phyloP scores from a whole-genome alignment of 106 monocot genomes.

The Apostasia shenzhenica region DNA sequence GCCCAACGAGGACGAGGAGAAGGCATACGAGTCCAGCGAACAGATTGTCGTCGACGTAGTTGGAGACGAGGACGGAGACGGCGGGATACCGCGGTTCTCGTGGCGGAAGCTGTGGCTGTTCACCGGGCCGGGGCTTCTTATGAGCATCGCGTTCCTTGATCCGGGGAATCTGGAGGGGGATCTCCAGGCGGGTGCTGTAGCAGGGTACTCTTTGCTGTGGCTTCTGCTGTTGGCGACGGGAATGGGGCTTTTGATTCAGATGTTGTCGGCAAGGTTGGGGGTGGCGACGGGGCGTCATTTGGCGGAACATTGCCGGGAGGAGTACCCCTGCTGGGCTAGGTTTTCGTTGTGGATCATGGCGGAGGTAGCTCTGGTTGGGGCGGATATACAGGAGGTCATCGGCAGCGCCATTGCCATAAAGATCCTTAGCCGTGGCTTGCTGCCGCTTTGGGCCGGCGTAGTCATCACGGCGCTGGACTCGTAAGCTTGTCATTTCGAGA shows the following conservation, averaged over 20 bases:
- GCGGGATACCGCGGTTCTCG: constrained; percentile 35
- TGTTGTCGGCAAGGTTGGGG: constrained; percentile 57
- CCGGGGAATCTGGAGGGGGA: constrained; percentile 80
- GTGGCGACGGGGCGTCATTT: constrained; percentile 64
- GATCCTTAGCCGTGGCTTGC: constrained; percentile 48
- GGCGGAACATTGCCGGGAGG: constrained; percentile 74
- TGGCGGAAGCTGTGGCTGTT: constrained; percentile 70
- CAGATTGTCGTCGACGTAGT: constrained; percentile 31
- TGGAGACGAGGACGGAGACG: constrained; percentile 3
- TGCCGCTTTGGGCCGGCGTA: constrained; percentile 66
- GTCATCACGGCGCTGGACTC: constrained; percentile 66
- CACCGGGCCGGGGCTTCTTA: constrained; percentile 69
- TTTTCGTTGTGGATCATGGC: constrained; percentile 63
- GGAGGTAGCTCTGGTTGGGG: constrained; percentile 65
- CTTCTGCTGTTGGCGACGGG: constrained; percentile 60
- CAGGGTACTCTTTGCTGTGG: constrained; percentile 69
- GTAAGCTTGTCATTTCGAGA: constrained; percentile 19
- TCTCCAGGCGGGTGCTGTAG: constrained; percentile 65
- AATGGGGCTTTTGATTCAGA: constrained; percentile 65
- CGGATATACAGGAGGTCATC: constrained; percentile 82
- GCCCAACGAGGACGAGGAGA: constrained; percentile 31
- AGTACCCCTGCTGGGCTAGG: constrained; percentile 64
- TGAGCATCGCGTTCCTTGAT: constrained; percentile 79
- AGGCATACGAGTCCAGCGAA: constrained; percentile 47
- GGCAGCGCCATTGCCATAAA: constrained; percentile 69